Base-by-base conservation (phyloP, 2,329 filamentous ascomycete genomes). In the Colletotrichum costaricense region DNA sequence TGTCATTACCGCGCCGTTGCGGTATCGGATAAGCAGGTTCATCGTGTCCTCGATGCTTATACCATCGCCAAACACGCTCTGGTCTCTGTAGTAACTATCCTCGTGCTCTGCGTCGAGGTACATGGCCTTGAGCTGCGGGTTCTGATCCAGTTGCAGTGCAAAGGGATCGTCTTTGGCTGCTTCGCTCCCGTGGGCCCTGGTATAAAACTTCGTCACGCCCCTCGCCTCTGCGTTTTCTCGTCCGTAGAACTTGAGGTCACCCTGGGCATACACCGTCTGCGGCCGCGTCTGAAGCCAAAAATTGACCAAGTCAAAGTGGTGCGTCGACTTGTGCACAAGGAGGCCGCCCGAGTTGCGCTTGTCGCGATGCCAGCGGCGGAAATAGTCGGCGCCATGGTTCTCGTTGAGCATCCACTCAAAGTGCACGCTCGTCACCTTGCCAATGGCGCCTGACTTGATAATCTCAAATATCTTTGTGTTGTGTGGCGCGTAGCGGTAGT, bases 31-130 rank as follows among this genome's bases (percentile, higher is more conserved):
- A 58, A 92, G 82, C 28, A 92, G 80, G 52, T 85, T 89, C 89
- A 92, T 90, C 0, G 89, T 92, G 76, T 92, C 90, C 78, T 92
- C 90, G 71, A 92, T 92, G 75, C 84, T 91, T 68, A 92, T 91
- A 1, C 90, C 90, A 72, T 92, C 90, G 0, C 88, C 85, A 67
- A 92, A 92, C 0, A 91, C 89, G 75, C 86, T 90, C 79, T 91
- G 90, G 76, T 92, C 90, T 0, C 90, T 86, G 73, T 88, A 86
- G 76, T 92, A 92, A 19, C 85, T 85, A 75, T 92, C 90, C 77
- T 92, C 90, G 70, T 91, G 87, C 82, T 92, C 90, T 0, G 90
- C 90, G 46, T 91, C 89, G 0, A 90, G 84, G 72, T 91, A 92
- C 84, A 91, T 85, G 4, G 84, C 85, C 81, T 88, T 90, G 26